phyloP scores from a whole-genome alignment of 371 early-diverging fungal species.

The Apophysomyces sp. region DNA sequence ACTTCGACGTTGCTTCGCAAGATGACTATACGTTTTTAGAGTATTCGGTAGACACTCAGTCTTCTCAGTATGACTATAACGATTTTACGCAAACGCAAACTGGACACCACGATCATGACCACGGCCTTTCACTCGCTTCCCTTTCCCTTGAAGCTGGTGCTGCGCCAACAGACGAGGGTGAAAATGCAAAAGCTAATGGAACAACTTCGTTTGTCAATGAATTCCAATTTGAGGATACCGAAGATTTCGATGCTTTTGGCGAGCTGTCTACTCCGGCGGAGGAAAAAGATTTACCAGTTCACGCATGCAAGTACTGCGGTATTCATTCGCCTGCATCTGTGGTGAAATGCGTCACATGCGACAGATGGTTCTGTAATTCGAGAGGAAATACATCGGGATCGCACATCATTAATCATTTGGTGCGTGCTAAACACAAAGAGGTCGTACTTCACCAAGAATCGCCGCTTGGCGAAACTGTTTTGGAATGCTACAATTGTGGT shows the following conservation, averaged over 20 bases:
- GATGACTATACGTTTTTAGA: slow-evolving; percentile 57
- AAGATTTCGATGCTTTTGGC: slow-evolving; percentile 48
- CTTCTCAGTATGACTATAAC: slow-evolving; percentile 66
- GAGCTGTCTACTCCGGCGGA: slow-evolving; percentile 30
- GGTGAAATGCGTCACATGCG: slow-evolving; percentile 92
- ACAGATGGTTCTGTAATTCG: slow-evolving; percentile 97
- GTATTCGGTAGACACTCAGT: slow-evolving; percentile 56
- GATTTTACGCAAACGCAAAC: slow-evolving; percentile 45
- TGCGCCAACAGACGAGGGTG: slow-evolving; percentile 14
- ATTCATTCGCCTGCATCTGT: slow-evolving; percentile 89
- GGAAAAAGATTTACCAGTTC: slow-evolving; percentile 72
- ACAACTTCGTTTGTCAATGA: slow-evolving; percentile 33
- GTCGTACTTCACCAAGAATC: slow-evolving; percentile 90
- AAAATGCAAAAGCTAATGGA: slow-evolving; percentile 23
- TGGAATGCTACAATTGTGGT: slow-evolving; percentile 98
- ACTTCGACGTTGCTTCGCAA: slow-evolving; percentile 48
- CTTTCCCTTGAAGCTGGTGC: slow-evolving; percentile 20
- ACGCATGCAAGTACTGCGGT: slow-evolving; percentile 95
- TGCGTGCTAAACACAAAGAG: slow-evolving; percentile 93
- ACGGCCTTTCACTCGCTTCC: slow-evolving; percentile 33
- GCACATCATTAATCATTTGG: slow-evolving; percentile 96
- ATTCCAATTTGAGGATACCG: slow-evolving; percentile 48
- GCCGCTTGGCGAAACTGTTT: slow-evolving; percentile 88
- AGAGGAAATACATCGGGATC: slow-evolving; percentile 91
- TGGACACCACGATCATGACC: slow-evolving; percentile 28